Conservation (phyloP, 176 grass and related monocot genomes). For the Elaeis guineensis region DNA sequence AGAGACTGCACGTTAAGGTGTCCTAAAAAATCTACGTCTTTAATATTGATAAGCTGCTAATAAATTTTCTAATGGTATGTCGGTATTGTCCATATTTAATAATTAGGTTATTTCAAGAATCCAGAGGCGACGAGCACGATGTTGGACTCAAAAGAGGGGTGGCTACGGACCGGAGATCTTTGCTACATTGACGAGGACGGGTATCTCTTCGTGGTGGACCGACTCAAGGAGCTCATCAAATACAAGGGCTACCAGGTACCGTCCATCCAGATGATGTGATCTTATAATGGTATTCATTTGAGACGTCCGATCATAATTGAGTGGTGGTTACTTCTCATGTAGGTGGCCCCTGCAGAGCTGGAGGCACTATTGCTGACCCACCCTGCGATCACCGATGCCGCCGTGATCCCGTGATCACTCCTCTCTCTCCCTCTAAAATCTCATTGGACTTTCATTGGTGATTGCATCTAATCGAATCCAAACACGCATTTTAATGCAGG, state of each 20-base stretch:
- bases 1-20: too few species aligned
- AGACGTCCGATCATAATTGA: too few species aligned
- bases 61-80: too few species aligned
- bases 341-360: constrained; percentile 91
- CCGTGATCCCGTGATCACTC: constrained; percentile 67
- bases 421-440: neutral
- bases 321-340: neutral
- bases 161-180: constrained; percentile 79
- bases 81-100: too few species aligned
- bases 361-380: constrained; percentile 76
- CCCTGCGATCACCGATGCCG: constrained; percentile 35
- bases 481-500: too few species aligned
- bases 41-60: too few species aligned
- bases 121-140: constrained; percentile 2
- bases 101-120: too few species aligned
- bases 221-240: constrained; percentile 94
- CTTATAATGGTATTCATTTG: neutral
- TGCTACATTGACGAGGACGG: constrained; percentile 94
- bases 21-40: too few species aligned
- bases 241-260: constrained; percentile 33
- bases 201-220: constrained; percentile 88
- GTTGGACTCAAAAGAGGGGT: constrained; percentile 44
- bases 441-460: too few species aligned
- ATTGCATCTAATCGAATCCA: too few species aligned
- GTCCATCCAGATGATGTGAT: neutral